Base-by-base conservation (phyloP, 306 rosid genomes). In the Hippophae rhamnoides region DNA sequence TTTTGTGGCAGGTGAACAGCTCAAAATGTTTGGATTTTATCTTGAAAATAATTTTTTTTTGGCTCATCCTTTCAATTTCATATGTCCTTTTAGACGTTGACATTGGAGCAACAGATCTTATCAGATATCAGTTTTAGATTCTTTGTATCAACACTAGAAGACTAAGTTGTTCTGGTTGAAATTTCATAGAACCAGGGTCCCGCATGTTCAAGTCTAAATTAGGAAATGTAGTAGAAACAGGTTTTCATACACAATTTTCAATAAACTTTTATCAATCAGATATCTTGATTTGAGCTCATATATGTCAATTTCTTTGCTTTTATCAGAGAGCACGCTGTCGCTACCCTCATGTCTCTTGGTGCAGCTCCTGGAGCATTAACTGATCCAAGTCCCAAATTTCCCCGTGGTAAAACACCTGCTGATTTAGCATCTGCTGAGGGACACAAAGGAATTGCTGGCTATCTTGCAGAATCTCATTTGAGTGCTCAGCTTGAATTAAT, bases 391-490 rank as follows among this genome's bases (percentile, higher is more conserved):
- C 95, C 92, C 48, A 84, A 67, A 74, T 66, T 58, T 76, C 86
- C 75, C 25, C 56, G 45, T 31, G 86, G 92, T 38, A 74, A 65
- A 79, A 54, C 83, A 71, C 82, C 97, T 13, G 83, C 95, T 12
- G 97, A 89, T 59, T 84, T 89, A 51, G 97, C 97, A 47, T 86
- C 89, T 72, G 61, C n/a, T 27, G 83, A 70, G 3, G 85, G 89
- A 43, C 89, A 89, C 73, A 89, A 89, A 73, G 97, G 97, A 61
- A 80, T 89, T 47, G 74, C 97, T 52, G 97, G 97, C 63, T 86
- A 85, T 65, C 82, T 89, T 51, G 97, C 87, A 0, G 97, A 89
- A 76, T 70, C 79, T 56, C 71, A 77, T 41, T 68, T 89, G 81
- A 83, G 87, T 47, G 67, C 70, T 58, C 76, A 72, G 55, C 81